These are phyloP conservation scores for Trichoderma citrinoviride DNA, from an alignment of 2,329 filamentous ascomycete genomes.

Conservation along the genomic window DNA sequence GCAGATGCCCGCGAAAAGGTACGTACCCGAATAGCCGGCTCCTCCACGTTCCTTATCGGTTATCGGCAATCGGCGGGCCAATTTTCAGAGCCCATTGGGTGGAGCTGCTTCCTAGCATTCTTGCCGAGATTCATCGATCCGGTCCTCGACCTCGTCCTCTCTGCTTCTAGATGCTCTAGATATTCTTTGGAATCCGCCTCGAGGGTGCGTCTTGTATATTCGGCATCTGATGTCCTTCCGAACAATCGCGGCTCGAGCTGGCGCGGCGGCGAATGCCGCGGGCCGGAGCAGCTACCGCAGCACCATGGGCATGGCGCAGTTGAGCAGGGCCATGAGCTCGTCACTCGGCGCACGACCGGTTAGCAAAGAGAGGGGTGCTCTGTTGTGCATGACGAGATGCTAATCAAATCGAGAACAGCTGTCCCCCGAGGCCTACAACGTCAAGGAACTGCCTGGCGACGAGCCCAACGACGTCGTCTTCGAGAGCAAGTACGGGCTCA, in stretches of 20 bases:
- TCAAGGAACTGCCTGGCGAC: slow-evolving; percentile 63
- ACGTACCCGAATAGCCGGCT: slow-evolving; percentile 18
- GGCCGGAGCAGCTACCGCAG: slow-evolving; percentile 43
- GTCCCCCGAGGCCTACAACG: slow-evolving; percentile 36
- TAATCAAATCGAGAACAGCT: slow-evolving; percentile 30
- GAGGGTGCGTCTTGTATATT: slow-evolving; percentile 39
- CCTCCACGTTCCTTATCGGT: slow-evolving; percentile 21
- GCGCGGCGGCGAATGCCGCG: slow-evolving; percentile 47
- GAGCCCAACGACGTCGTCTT: slow-evolving; percentile 91
- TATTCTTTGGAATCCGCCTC: slow-evolving; percentile 34
- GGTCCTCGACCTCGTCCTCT: neutral
- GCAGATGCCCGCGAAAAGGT: slow-evolving; percentile 17
- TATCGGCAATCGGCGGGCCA: slow-evolving; percentile 21
- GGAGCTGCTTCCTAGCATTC: slow-evolving; percentile 2
- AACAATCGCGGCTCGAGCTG: slow-evolving; percentile 53
- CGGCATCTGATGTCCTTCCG: slow-evolving; percentile 56
- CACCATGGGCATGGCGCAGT: slow-evolving; percentile 68
- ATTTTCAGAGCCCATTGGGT: slow-evolving; percentile 15
- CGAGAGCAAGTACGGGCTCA: slow-evolving; percentile 81
- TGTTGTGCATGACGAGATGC: neutral
- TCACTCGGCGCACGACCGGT: slow-evolving; percentile 43
- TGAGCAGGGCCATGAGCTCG: slow-evolving; percentile 68
- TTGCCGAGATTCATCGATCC: neutral
- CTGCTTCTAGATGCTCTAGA: slow-evolving; percentile 28
- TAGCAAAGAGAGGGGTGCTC: neutral